These are phyloP conservation scores for Suillus lakei DNA, from an alignment of 768 basidiomycete genomes.

Conservation along the genomic window DNA sequence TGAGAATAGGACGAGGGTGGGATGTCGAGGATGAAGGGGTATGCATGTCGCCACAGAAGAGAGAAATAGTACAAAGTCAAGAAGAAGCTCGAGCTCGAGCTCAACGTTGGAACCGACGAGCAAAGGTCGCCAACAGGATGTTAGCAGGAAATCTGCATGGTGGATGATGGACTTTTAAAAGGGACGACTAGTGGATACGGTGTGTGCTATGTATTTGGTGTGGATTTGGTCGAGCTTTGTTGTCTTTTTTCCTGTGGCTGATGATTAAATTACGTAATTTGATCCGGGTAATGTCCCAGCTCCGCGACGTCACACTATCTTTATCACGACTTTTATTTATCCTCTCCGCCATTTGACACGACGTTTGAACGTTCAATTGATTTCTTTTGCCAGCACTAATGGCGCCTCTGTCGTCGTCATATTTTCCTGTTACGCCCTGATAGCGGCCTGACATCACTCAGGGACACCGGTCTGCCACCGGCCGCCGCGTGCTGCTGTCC, in stretches of 20 bases:
- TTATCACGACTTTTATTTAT: not conserved
- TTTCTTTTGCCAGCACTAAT: not conserved
- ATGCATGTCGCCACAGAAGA: slow-evolving; percentile 15
- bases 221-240: slow-evolving; percentile 17
- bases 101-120: slow-evolving; percentile 11
- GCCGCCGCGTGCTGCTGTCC: slow-evolving; percentile 8
- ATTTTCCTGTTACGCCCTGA: not conserved
- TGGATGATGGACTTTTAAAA: slow-evolving; percentile 12
- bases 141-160: slow-evolving; percentile 19
- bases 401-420: not conserved
- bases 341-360: no score
- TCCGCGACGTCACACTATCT: not conserved
- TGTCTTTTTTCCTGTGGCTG: slow-evolving; percentile 10
- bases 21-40: slow-evolving; percentile 8
- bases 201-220: slow-evolving; percentile 22
- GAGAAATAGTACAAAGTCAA: not conserved
- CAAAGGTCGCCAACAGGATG: slow-evolving; percentile 9
- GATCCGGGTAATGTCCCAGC: slow-evolving; percentile 11
- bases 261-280: slow-evolving; percentile 12
- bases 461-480: not conserved
- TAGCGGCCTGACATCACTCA: slow-evolving; percentile 11
- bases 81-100: not conserved
- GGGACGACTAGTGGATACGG: slow-evolving; percentile 3
- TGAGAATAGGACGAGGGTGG: slow-evolving; percentile 61
- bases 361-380: not conserved